phyloP scores from a whole-genome alignment of 495 filamentous ascomycete genomes.

The Articulospora tetracladia region DNA sequence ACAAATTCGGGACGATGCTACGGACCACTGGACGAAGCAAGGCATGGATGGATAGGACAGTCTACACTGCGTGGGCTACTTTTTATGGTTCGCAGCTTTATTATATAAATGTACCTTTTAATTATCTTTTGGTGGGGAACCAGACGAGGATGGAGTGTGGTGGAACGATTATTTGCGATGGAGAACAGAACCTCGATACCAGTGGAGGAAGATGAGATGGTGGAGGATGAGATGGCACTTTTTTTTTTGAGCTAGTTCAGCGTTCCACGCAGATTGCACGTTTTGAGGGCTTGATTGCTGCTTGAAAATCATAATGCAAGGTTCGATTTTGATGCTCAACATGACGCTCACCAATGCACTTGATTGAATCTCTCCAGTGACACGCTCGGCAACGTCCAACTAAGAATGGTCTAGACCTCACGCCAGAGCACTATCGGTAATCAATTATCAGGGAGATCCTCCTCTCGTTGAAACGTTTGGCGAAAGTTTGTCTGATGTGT shows the following conservation, averaged over 20 bases:
- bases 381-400: too few species aligned
- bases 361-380: not conserved
- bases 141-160: not conserved
- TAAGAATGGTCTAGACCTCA: too few species aligned
- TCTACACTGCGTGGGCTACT: conserved; percentile 13
- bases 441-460: too few species aligned
- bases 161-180: not conserved
- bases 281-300: conserved; percentile 24
- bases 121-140: conserved; percentile 2
- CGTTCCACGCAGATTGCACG: conserved; percentile 3
- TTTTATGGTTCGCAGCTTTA: conserved; percentile 17
- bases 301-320: conserved; percentile 22
- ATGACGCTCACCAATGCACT: not conserved
- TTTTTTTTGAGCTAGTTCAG: conserved; percentile 9
- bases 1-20: conserved; percentile 8
- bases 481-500: too few species aligned
- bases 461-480: too few species aligned
- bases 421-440: too few species aligned
- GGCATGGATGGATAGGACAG: conserved; percentile 2
- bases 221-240: not conserved
- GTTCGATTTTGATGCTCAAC: conserved; percentile 18
- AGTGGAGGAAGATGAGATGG: not conserved
- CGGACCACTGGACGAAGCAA: not conserved
- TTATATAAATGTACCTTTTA: conserved; percentile 22
- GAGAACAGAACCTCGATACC: not conserved